These are phyloP conservation scores for Leptographium flavum DNA, from an alignment of 2,329 filamentous ascomycete species.

Conservation along the genomic window DNA sequence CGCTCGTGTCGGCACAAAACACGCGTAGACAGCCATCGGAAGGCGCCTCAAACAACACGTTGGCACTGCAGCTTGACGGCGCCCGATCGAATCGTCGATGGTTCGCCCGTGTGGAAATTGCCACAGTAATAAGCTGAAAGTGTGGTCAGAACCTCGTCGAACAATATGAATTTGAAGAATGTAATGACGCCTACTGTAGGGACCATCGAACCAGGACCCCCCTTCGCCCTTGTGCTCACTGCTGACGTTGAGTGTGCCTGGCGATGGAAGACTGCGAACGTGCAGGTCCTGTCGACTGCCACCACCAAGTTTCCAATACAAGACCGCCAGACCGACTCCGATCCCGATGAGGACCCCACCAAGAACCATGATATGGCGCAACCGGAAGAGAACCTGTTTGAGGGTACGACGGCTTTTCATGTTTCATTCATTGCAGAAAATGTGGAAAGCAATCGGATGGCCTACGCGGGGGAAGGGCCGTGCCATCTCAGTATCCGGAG, in stretches of 20 bases:
- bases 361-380: neutral
- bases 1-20: slow-evolving; percentile 10
- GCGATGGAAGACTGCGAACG: neutral
- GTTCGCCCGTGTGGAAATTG: slow-evolving; percentile 8
- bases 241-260: neutral
- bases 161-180: neutral
- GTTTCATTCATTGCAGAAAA: neutral
- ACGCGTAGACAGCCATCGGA: slow-evolving; percentile 7
- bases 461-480: no score
- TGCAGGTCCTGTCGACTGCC: neutral
- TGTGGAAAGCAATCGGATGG: no score
- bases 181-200: slow-evolving; percentile 5
- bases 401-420: neutral
- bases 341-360: neutral
- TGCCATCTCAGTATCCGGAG: no score
- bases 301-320: neutral
- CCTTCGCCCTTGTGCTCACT: slow-evolving; percentile 4
- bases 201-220: slow-evolving; percentile 7
- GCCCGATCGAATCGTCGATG: slow-evolving; percentile 1
- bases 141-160: neutral
- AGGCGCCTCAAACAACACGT: neutral
- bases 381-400: neutral
- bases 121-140: slow-evolving; percentile 10
- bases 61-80: slow-evolving; percentile 2
- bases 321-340: neutral